Evolutionary conservation across 1,139 yeast species (phyloP), one percentile per base, ranked within the genome.

Genomic region (Candida sp.): DNA sequence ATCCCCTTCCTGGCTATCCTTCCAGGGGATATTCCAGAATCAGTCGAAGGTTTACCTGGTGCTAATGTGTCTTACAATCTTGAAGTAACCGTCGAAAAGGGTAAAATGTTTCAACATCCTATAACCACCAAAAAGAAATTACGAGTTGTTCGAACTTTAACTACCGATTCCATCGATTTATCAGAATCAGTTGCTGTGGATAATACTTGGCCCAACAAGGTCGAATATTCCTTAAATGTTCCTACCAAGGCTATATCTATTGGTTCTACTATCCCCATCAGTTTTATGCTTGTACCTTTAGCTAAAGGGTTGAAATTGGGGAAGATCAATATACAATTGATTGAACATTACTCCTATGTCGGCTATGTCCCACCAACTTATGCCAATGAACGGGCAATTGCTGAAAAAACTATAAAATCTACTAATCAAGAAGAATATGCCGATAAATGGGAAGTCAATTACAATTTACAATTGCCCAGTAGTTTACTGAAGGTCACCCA

Each of bases 151-250:
- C 76, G 99, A 52, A 93, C 99, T 0, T 66, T 91, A 45, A 84
- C 96, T 0, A 79, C 96, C 1, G 98, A 91, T 63, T 81, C 96
- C 0, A 79, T 88, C 2, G 99, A 95, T 57, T 70, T 91, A 37
- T 77, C 95, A 0, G 98, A 93, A 64, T 89, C 98, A 0, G 87
- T 90, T 52, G 90, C 96, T 0, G 96, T 93, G 21, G 97, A 90
- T 58, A 93, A 93, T 60, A 84, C 93, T 0, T 95, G 99, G 99
- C 98, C 99, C 3, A 72, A 81, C 39, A 93, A 93, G 61, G 88
- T 93, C 39, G 98, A 95, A 56, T 93, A 93, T 63, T 80, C 93
- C 1, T 79, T 93, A 44, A 86, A 87, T 47, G 83, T 88, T 7
- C 97, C 98, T 0, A 75, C 91, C 12, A 84, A 87, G 58, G 97